These are phyloP conservation scores for Juglanconis sp. DNA, from an alignment of 2,329 filamentous ascomycete species.

Conservation along the genomic window DNA sequence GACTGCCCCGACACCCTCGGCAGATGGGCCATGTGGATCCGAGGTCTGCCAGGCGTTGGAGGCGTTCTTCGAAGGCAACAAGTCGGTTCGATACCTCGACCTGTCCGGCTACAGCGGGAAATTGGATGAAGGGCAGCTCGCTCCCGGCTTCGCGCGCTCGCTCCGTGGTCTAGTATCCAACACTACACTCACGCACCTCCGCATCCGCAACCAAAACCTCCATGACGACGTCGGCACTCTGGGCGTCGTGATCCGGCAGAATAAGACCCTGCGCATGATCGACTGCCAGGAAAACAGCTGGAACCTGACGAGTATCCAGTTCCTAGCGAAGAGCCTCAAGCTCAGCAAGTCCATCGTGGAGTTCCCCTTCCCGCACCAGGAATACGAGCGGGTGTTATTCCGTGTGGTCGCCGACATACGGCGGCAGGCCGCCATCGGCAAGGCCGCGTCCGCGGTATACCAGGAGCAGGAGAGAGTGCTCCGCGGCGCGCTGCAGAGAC, in stretches of 20 bases:
- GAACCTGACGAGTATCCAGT: conserved; percentile 48
- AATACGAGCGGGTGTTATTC: conserved; percentile 26
- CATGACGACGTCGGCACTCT: conserved; percentile 50
- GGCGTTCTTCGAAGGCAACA: conserved; percentile 49
- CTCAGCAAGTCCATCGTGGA: conserved; percentile 41
- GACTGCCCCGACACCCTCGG: conserved; percentile 43
- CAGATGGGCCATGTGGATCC: conserved; percentile 32
- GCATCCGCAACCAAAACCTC: conserved; percentile 54
- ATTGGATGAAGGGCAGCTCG: conserved; percentile 55
- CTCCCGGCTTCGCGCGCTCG: conserved; percentile 49
- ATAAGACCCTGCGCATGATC: conserved; percentile 47
- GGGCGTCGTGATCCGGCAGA: conserved; percentile 46
- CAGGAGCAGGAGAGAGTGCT: conserved; percentile 22
- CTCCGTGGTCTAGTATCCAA: conserved; percentile 33
- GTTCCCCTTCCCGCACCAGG: conserved; percentile 33
- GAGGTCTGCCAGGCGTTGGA: conserved; percentile 47
- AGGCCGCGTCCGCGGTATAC: conserved; percentile 16
- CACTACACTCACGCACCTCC: conserved; percentile 41
- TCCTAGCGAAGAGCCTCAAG: conserved; percentile 42
- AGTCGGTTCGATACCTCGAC: conserved; percentile 50
- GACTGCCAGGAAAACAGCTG: conserved; percentile 56
- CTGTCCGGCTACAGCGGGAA: conserved; percentile 56
- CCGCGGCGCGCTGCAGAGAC: conserved; percentile 18
- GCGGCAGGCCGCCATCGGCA: conserved; percentile 14
- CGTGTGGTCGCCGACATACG: conserved; percentile 22